These are phyloP conservation scores for Claviceps humidiphila DNA, from an alignment of 2,329 filamentous ascomycete genomes.

Conservation along the genomic window DNA sequence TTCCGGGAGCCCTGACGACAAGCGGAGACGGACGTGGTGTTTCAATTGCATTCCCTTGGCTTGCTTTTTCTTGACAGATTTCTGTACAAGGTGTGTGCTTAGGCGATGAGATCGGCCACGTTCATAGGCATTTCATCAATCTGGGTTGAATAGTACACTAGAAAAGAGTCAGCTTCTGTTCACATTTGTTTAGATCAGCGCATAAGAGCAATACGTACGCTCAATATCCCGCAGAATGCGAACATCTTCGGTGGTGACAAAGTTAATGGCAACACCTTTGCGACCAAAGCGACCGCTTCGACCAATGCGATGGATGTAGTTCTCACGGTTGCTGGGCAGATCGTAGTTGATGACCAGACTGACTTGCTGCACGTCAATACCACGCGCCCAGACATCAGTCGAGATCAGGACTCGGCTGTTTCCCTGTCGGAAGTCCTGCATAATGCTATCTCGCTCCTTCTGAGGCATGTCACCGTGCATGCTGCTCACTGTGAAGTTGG, in stretches of 20 bases:
- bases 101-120: conserved; percentile 50
- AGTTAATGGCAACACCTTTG: conserved; percentile 99
- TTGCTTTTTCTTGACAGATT: not conserved
- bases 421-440: conserved; percentile 96
- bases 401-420: conserved; percentile 94
- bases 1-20: not conserved
- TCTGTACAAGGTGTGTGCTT: conserved; percentile 11
- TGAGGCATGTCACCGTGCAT: conserved; percentile 99
- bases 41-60: not conserved
- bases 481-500: conserved; percentile 94
- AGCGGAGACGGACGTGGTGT: not conserved
- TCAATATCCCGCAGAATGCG: conserved; percentile 96
- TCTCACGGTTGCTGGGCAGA: conserved; percentile 94
- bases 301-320: conserved; percentile 98
- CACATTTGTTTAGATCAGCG: not conserved
- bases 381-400: conserved; percentile 94
- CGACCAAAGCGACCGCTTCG: conserved; percentile 89
- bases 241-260: conserved; percentile 95
- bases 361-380: conserved; percentile 98
- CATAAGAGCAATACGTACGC: conserved; percentile 38
- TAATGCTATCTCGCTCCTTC: conserved; percentile 95
- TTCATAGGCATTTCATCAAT: conserved; percentile 99
- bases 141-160: conserved; percentile 90
- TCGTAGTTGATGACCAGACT: conserved; percentile 99
- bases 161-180: conserved; percentile 18